Evolutionary conservation across 805 yeast species (phyloP).

Genomic region (Blastobotrys mokoenaii): DNA sequence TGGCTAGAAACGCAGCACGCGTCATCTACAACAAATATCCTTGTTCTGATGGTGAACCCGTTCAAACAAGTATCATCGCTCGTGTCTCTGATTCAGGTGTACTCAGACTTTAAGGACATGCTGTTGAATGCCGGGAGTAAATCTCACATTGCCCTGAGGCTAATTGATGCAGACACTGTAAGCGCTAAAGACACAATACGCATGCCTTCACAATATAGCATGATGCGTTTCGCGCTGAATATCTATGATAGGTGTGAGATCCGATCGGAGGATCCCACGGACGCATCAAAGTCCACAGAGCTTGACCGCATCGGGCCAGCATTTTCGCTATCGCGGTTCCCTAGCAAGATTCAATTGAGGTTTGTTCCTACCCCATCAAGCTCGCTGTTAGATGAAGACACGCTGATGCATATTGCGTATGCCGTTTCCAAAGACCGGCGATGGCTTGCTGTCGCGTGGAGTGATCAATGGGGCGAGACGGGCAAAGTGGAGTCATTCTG

Average conservation of each 20-base stretch:
- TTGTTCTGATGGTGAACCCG: slow-evolving; percentile 18
- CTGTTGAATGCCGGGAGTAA: slow-evolving; percentile 11
- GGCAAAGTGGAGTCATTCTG: slow-evolving; percentile 49
- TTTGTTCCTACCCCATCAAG: slow-evolving; percentile 20
- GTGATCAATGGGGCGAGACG: slow-evolving; percentile 70
- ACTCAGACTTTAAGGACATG: slow-evolving; percentile 14
- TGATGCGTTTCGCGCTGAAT: slow-evolving; percentile 22
- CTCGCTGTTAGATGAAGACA: slow-evolving; percentile 50
- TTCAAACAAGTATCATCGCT: slow-evolving; percentile 11
- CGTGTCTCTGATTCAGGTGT: slow-evolving; percentile 21
- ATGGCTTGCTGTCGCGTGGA: slow-evolving; percentile 86
- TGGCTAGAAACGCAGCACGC: not conserved
- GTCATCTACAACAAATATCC: slow-evolving; percentile 4
- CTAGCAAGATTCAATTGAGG: slow-evolving; percentile 23
- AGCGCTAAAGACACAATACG: slow-evolving; percentile 22
- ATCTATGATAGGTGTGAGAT: slow-evolving; percentile 16
- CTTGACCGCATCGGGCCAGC: slow-evolving; percentile 21
- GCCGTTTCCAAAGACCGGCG: slow-evolving; percentile 70
- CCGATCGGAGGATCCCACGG: not conserved
- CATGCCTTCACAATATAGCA: slow-evolving; percentile 22
- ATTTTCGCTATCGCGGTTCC: slow-evolving; percentile 28
- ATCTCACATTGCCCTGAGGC: slow-evolving; percentile 12
- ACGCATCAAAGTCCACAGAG: not conserved
- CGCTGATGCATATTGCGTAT: slow-evolving; percentile 78
- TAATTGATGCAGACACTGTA: slow-evolving; percentile 17